Conservation (phyloP, 495 filamentous ascomycete species). For the Aspergillus panamensis region DNA sequence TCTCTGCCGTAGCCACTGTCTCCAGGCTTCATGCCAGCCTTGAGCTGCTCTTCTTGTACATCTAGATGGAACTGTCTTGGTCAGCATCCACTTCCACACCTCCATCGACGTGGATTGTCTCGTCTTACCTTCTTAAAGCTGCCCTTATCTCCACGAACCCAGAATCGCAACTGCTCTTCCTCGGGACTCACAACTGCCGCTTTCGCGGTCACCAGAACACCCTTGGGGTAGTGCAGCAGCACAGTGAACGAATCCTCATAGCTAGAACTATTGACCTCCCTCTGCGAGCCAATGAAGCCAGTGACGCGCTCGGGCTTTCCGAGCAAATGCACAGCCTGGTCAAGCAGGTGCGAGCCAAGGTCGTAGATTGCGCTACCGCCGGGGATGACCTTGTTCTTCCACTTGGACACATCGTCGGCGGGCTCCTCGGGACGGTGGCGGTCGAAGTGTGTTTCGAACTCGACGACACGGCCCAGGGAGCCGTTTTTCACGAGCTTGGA, state of each 20-base stretch:
- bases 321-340: slow-evolving; percentile 76
- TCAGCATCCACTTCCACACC: not conserved
- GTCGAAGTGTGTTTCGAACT: slow-evolving; percentile 84
- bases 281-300: slow-evolving; percentile 65
- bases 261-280: slow-evolving; percentile 49
- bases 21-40: slow-evolving; percentile 60
- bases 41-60: slow-evolving; percentile 77
- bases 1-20: slow-evolving; percentile 68
- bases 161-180: slow-evolving; percentile 69
- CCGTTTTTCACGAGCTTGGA: slow-evolving; percentile 54
- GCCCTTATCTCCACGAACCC: slow-evolving; percentile 75
- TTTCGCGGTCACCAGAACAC: slow-evolving; percentile 61
- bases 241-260: slow-evolving; percentile 69
- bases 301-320: slow-evolving; percentile 68
- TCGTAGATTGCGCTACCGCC: slow-evolving; percentile 77
- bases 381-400: slow-evolving; percentile 68
- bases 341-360: slow-evolving; percentile 78
- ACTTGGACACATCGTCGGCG: slow-evolving; percentile 48
- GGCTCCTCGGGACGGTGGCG: slow-evolving; percentile 61
- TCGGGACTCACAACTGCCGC: slow-evolving; percentile 69
- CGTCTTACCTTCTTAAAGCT: slow-evolving; percentile 66
- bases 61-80: slow-evolving; percentile 58
- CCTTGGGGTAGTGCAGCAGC: slow-evolving; percentile 61
- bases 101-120: not conserved
- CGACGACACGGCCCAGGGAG: slow-evolving; percentile 63